A percentile compares a stretch with the other conserved stretches of the same genome.
These are phyloP conservation scores for Aquanectria penicillioides DNA, from an alignment of 2,329 filamentous ascomycete species.

Conservation along the genomic window DNA sequence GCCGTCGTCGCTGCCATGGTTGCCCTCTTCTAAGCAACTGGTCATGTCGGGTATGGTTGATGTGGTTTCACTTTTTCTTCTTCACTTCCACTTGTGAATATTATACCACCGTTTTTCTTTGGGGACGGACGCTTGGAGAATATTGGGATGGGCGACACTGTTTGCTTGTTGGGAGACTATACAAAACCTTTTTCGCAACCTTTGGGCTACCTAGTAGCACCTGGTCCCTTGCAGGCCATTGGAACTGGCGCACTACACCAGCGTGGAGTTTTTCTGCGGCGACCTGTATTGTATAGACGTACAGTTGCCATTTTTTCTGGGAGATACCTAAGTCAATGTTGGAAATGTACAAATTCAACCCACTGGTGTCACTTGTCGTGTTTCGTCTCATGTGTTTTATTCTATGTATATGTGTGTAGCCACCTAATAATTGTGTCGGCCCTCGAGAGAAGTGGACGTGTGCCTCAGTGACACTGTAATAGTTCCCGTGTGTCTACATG, in stretches of 20 bases:
- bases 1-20: constrained; percentile 53
- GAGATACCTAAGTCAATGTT: constrained; percentile 32
- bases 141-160: constrained; percentile 27
- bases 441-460: too few relatives aligned
- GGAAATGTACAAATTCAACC: constrained; percentile 21
- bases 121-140: constrained; percentile 46
- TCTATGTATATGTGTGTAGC: too few relatives aligned
- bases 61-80: constrained; percentile 19
- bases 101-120: constrained; percentile 33
- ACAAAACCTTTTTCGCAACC: constrained; percentile 25
- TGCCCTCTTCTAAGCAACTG: constrained; percentile 46
- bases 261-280: constrained; percentile 40
- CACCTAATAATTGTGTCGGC: too few relatives aligned
- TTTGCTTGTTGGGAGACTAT: constrained; percentile 20
- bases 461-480: too few relatives aligned
- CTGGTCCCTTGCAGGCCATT: constrained; percentile 38
- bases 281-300: constrained; percentile 25
- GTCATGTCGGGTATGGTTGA: constrained; percentile 11
- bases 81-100: constrained; percentile 37
- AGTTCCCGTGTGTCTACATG: too few relatives aligned
- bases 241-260: constrained; percentile 38
- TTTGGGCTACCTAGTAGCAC: constrained; percentile 33
- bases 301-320: constrained; percentile 25
- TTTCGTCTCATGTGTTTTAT: too few relatives aligned
- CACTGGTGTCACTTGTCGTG: not conserved